Conservation (phyloP, 345 rosid species). For the Pugionium cornutum region DNA sequence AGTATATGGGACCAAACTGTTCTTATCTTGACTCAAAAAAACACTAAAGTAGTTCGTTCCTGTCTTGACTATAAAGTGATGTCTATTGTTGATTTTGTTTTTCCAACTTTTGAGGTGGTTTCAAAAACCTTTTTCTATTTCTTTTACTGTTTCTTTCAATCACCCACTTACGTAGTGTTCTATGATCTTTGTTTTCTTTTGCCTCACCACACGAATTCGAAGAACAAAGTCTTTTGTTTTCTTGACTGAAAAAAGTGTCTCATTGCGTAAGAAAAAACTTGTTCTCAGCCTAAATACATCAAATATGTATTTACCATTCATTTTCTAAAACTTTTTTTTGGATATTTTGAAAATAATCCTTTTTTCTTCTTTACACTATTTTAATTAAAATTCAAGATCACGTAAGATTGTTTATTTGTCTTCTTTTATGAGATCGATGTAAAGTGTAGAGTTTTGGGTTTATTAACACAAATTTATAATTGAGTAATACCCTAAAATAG, state of each 20-base stretch:
- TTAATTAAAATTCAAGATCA: neutral
- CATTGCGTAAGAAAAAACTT: no score
- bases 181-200: constrained; percentile 21
- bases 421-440: neutral
- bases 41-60: neutral
- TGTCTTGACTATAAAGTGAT: constrained; percentile 20
- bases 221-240: constrained; percentile 20
- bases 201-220: constrained; percentile 8
- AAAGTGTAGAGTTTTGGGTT: neutral
- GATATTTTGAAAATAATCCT: no score
- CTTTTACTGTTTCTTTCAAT: constrained; percentile 22
- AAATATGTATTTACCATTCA: no score
- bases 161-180: constrained; percentile 20
- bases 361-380: no score
- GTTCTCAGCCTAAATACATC: no score
- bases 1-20: constrained; percentile 27
- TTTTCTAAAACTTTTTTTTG: no score
- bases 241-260: constrained; percentile 25
- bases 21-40: constrained; percentile 3
- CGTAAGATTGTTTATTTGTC: constrained; percentile 30
- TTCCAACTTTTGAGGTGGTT: constrained; percentile 31
- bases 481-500: no score
- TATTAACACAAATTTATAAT: no score
- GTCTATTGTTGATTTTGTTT: neutral
- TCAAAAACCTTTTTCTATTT: constrained; percentile 8